Base-by-base conservation (phyloP, 2,329 filamentous ascomycete species). In the Diaporthe batatas region DNA sequence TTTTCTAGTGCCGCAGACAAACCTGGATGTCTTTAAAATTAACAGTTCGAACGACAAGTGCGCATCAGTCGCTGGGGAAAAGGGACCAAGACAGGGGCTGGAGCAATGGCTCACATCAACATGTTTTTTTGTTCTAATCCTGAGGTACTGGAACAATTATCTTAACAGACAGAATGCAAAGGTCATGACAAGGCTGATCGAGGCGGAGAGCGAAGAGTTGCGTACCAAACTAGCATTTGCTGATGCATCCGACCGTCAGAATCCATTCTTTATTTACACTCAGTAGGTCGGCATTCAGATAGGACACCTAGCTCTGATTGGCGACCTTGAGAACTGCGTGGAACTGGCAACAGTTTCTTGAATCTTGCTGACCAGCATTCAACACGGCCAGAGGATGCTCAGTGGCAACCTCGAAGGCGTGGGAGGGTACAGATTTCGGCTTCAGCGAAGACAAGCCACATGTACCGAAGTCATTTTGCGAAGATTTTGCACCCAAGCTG, bases 181-280 rank as follows among this genome's bases (percentile, higher is more conserved):
- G 29, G 6, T 51, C 2, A 18, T 51, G 44, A 44, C 62, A 5
- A 10, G 62, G 29, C 14, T 51, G 11, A 51, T 44, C 3, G 62
- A 65, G n/a, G 29, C 12, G 1, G 62, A 65, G 44, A 65, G 21
- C 1, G 62, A 65, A 51, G 65, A 71, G 14, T 72, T 77, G 14
- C 75, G 78, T 18, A 78, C 81, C 29, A 80, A 79, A 68, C 72
- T 74, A 69, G 73, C 74, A 1, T 79, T 79, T 47, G 47, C 77
- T 53, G 78, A 79, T 62, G 23, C 78, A 47, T 77, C 78, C 3
- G 77, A 79, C 53, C 62, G 62, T 21, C 62, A 39, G 12, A 67
- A 67, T 23, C 47, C 44, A 1, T 39, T 39, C 14, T 53, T 67
- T 32, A n/a, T 53, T 36, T 67, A 53, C 47, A 67, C 62, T 21